Evolutionary conservation across 345 rosid genomes (phyloP), one percentile per base, ranked within the genome.

Genomic region (Litchi chinensis): DNA sequence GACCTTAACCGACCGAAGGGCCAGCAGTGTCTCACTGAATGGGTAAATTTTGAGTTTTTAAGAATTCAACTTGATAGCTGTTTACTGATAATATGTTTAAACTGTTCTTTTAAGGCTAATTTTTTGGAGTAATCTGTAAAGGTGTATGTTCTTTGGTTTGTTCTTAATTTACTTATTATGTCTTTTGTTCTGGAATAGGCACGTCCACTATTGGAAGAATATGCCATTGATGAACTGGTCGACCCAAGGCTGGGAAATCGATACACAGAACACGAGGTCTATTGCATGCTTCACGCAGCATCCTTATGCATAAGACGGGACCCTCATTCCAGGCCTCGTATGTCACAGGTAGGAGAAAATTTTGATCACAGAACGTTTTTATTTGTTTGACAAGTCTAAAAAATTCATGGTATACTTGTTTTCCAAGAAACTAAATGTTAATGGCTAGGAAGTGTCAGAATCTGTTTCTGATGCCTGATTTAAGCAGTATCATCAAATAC

Each of bases 231-330:
- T 44, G 97, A 93, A 80, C 90, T 97, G 74, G 80, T 90, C 6
- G 99, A 97, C 68, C 99, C 99, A 21, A 86, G 81, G 77, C 79
- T 97, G 73, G 90, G 69, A 66, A 81, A 81, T 84, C 68, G 41
- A 69, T 94, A 85, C 82, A 86, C 89, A 0, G 97, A 94, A 74
- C 93, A 88, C 13, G 99, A 97, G 82, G 97, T 93, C 78, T 88
- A 82, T 79, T 93, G 98, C 86, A 93, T 97, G 98, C 95, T 97
- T 76, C 96, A 94, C 46, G 98, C 98, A 70, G 99, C 99, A 76
- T 93, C 98, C 0, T 81, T 92, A 66, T 97, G 99, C 82, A 90
- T 93, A 76, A 84, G 96, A 24, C 87, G 96, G 54, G 98, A 97
- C 82, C 98, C 99, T 63, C 94, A 85, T 71, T 88, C 88, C 70